A percentile compares a stretch with the other conserved stretches of the same genome.
phyloP scores from a whole-genome alignment of 352 stramenopile genomes.

The Phytophthora lateralis region DNA sequence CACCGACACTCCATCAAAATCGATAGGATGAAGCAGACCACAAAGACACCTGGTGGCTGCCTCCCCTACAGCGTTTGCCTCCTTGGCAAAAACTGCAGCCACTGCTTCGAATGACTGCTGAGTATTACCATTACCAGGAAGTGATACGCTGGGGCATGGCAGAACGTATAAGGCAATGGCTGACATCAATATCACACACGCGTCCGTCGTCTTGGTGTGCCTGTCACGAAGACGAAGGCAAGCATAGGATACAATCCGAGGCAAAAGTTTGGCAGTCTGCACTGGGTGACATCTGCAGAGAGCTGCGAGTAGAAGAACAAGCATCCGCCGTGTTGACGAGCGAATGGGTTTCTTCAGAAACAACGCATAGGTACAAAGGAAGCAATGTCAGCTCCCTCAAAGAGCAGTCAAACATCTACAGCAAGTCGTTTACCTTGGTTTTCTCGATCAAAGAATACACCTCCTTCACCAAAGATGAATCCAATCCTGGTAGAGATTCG shows the following conservation, averaged over 20 bases:
- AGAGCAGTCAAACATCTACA: not conserved
- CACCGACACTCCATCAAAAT: conserved; percentile 56
- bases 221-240: conserved; percentile 61
- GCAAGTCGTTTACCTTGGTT: conserved; percentile 49
- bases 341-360: conserved; percentile 41
- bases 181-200: conserved; percentile 59
- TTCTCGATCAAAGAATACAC: conserved; percentile 57
- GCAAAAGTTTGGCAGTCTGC: conserved; percentile 39
- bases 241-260: conserved; percentile 50
- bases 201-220: conserved; percentile 57
- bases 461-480: conserved; percentile 43
- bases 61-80: conserved; percentile 53
- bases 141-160: conserved; percentile 22
- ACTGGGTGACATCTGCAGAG: conserved; percentile 57
- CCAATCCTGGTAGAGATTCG: conserved; percentile 42
- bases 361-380: not conserved
- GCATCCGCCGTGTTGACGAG: conserved; percentile 61
- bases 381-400: conserved; percentile 1
- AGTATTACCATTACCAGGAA: conserved; percentile 11
- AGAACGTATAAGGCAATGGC: conserved; percentile 55
- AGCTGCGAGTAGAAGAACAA: conserved; percentile 60
- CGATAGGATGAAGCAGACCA: conserved; percentile 45
- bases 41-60: conserved; percentile 56
- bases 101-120: conserved; percentile 39
- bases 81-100: conserved; percentile 41